A percentile compares a stretch with the other conserved stretches of the same genome.
Evolutionary conservation across 345 rosid species (phyloP).

Genomic region (Carallia pectinifolia): DNA sequence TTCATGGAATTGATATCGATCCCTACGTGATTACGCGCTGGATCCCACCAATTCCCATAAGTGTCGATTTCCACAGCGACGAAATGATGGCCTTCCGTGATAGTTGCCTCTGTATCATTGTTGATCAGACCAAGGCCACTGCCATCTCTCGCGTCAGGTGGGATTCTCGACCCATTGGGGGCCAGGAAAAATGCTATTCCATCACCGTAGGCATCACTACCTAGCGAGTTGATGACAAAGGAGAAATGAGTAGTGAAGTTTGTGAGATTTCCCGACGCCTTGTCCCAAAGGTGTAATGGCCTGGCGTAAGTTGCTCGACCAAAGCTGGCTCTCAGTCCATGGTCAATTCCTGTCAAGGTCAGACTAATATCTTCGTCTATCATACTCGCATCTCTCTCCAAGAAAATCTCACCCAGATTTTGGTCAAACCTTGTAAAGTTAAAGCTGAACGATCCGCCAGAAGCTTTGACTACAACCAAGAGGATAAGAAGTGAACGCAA

Average conservation of each 20-base stretch:
- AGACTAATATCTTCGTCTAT: background rate
- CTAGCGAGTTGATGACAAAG: conserved; percentile 8
- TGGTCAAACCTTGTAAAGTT: background rate
- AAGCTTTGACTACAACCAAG: no score
- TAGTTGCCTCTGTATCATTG: background rate
- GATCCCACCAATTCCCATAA: conserved; percentile 13
- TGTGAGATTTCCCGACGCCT: conserved; percentile 6
- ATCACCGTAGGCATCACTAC: background rate
- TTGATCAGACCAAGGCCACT: background rate
- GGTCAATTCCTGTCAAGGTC: no score
- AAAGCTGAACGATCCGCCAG: background rate
- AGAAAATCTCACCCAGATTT: background rate
- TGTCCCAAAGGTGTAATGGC: conserved; percentile 19
- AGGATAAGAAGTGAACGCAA: no score
- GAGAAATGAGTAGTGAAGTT: conserved; percentile 30
- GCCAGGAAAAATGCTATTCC: conserved; percentile 24
- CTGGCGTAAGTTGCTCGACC: conserved; percentile 15
- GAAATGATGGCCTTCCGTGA: background rate
- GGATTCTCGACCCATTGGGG: background rate
- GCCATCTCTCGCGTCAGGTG: background rate
- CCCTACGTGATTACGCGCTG: conserved; percentile 12
- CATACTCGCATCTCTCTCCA: background rate
- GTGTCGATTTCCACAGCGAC: conserved; percentile 28
- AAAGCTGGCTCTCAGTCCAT: background rate
- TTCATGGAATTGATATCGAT: conserved; percentile 23